Conservation (phyloP, 352 stramenopile species). For the Phytophthora palmivora region DNA sequence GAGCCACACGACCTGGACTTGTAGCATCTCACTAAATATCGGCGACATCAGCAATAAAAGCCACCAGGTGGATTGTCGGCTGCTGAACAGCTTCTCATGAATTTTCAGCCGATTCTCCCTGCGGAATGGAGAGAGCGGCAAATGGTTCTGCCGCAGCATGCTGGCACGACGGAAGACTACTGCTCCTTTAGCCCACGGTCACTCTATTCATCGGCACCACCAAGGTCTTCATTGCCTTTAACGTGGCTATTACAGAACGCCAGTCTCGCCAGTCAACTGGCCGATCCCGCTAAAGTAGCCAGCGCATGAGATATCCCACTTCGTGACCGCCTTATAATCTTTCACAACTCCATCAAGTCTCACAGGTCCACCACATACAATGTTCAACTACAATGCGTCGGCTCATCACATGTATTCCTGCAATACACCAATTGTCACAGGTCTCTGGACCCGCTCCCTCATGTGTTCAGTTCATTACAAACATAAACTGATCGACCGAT, state of each 20-base stretch:
- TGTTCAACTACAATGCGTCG: not conserved
- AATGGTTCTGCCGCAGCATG: conserved; percentile 17
- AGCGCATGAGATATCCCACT: conserved; percentile 29
- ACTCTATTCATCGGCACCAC: conserved; percentile 4
- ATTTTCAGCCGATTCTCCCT: conserved; percentile 34
- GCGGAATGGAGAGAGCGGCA: conserved; percentile 21
- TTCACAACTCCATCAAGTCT: not conserved
- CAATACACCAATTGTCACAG: not conserved
- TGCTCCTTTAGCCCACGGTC: conserved; percentile 3
- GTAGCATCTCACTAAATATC: conserved; percentile 31
- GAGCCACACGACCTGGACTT: conserved; percentile 9
- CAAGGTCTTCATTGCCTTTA: not conserved
- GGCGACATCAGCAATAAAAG: not conserved
- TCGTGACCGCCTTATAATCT: conserved; percentile 14
- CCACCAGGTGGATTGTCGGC: conserved; percentile 34
- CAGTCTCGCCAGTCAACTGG: conserved; percentile 21
- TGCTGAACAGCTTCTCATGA: conserved; percentile 11
- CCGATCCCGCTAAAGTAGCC: conserved; percentile 18
- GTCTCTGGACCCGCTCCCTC: not conserved
- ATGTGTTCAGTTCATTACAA: conserved; percentile 36
- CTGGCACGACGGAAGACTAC: conserved; percentile 10
- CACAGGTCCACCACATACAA: conserved; percentile 2
- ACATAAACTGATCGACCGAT: conserved; percentile 37
- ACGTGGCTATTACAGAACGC: not conserved
- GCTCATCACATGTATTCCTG: conserved; percentile 11